Conservation (phyloP, 257 asterid genomes). For the Salvia rosmarinus region DNA sequence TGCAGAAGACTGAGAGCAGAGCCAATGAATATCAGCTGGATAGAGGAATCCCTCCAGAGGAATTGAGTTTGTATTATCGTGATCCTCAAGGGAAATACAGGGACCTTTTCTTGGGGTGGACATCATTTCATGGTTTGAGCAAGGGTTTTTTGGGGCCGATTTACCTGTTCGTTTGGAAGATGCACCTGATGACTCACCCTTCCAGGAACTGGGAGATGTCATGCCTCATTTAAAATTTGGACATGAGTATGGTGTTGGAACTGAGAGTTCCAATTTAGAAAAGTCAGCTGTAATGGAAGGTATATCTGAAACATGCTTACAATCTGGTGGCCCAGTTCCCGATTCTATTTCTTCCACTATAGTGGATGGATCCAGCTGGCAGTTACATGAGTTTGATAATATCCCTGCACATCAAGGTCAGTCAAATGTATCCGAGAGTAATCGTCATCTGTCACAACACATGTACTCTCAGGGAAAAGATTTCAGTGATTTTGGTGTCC, state of each 20-base stretch:
- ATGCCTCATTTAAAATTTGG: conserved; percentile 83
- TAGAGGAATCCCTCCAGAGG: conserved; percentile 68
- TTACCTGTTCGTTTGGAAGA: conserved; percentile 90
- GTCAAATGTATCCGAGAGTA: conserved; percentile 53
- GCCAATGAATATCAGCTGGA: conserved; percentile 50
- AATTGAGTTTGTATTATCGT: conserved; percentile 78
- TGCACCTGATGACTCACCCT: conserved; percentile 78
- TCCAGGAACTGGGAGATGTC: conserved; percentile 78
- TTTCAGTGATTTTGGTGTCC: conserved; percentile 54
- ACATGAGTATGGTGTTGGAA: conserved; percentile 43
- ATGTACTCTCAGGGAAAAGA: conserved; percentile 52
- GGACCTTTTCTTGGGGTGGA: conserved; percentile 99
- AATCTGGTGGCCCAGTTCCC: conserved; percentile 46
- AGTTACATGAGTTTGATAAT: conserved; percentile 59
- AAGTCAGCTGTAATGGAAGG: conserved; percentile 51
- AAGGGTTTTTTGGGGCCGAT: conserved; percentile 93
- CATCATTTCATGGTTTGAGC: conserved; percentile 95
- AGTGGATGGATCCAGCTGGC: conserved; percentile 56
- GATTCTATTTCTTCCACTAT: conserved; percentile 47
- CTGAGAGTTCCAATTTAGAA: conserved; percentile 50
- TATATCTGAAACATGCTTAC: conserved; percentile 45
- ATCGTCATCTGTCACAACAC: conserved; percentile 50
- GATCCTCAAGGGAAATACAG: conserved; percentile 99
- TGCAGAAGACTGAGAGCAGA: conserved; percentile 46
- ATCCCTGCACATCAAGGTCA: conserved; percentile 46